phyloP scores from a whole-genome alignment of 2,329 filamentous ascomycete species.

The Penicillium sp. region DNA sequence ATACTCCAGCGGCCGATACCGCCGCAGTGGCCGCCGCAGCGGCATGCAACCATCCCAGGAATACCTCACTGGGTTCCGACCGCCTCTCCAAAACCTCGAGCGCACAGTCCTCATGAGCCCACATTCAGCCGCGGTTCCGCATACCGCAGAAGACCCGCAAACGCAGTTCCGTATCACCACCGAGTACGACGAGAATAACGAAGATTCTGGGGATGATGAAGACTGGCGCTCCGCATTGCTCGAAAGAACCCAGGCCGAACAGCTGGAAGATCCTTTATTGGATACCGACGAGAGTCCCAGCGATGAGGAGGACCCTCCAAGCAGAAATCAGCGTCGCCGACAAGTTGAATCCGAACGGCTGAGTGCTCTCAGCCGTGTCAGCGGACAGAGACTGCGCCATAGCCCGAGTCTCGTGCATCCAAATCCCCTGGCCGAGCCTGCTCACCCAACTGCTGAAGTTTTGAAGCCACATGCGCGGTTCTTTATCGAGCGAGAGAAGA shows the following conservation, averaged over 20 bases:
- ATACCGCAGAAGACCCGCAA: slow-evolving; percentile 23
- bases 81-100: slow-evolving; percentile 37
- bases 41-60: slow-evolving; percentile 39
- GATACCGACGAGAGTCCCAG: slow-evolving; percentile 35
- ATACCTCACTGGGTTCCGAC: slow-evolving; percentile 39
- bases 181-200: slow-evolving; percentile 39
- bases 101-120: slow-evolving; percentile 25
- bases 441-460: slow-evolving; percentile 42
- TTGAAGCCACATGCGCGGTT: slow-evolving; percentile 76
- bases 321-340: slow-evolving; percentile 25
- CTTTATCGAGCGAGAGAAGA: slow-evolving; percentile 77
- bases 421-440: slow-evolving; percentile 14
- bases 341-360: slow-evolving; percentile 26
- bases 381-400: slow-evolving; percentile 22
- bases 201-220: slow-evolving; percentile 27
- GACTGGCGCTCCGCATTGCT: slow-evolving; percentile 25
- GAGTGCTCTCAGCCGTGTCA: slow-evolving; percentile 14
- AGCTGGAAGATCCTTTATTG: slow-evolving; percentile 24
- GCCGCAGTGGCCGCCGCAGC: slow-evolving; percentile 29
- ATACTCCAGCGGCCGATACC: slow-evolving; percentile 48
- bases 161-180: slow-evolving; percentile 38
- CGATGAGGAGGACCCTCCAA: slow-evolving; percentile 24
- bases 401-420: slow-evolving; percentile 31
- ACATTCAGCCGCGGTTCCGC: slow-evolving; percentile 25
- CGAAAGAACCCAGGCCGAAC: slow-evolving; percentile 32